These are phyloP conservation scores for Cydonia oblonga DNA, from an alignment of 331 rosid species.

Conservation along the genomic window DNA sequence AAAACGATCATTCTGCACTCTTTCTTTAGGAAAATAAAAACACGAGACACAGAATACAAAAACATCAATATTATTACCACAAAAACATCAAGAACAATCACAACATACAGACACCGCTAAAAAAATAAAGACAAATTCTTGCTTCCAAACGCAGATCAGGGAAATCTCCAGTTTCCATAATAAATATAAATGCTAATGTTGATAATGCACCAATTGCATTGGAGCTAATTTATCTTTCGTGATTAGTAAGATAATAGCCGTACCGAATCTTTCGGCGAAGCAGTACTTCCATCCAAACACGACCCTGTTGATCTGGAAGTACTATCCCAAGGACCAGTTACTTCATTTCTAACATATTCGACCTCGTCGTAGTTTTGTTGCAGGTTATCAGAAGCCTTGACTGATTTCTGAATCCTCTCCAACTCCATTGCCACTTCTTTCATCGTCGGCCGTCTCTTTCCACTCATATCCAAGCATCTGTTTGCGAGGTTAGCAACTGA, in stretches of 20 bases:
- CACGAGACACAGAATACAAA: no score
- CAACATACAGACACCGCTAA: no score
- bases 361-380: neutral
- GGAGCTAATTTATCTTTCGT: no score
- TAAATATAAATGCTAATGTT: no score
- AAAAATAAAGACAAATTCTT: no score
- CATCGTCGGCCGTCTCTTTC: constrained; percentile 17
- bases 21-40: no score
- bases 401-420: constrained; percentile 10
- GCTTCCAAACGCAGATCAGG: no score
- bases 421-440: constrained; percentile 13
- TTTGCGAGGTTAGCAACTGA: constrained; percentile 1
- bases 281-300: neutral
- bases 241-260: neutral
- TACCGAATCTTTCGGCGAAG: neutral
- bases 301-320: neutral
- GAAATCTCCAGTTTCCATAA: no score
- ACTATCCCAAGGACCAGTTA: constrained; percentile 1
- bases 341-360: neutral
- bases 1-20: no score
- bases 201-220: no score
- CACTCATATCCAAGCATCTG: constrained; percentile 13
- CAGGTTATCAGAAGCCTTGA: neutral
- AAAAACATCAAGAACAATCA: no score
- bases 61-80: no score